Evolutionary conservation across 192 early-diverging fungal species (phyloP), one percentile per base, ranked within the genome.

Genomic region (Backusella mclennaniae): DNA sequence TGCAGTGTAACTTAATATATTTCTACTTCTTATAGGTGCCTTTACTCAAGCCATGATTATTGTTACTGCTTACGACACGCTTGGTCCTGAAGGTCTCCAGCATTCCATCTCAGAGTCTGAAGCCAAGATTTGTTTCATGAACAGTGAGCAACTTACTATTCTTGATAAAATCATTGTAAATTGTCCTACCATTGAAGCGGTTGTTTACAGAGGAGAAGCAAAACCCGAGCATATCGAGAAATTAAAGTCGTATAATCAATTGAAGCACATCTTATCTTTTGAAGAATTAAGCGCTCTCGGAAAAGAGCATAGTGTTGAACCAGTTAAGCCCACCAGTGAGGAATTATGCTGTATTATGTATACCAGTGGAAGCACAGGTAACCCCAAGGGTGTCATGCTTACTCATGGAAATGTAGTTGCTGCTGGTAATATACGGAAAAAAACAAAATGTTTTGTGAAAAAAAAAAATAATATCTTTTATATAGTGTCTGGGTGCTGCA

Each of bases 41-140:
- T 96, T 90, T 70, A 88, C 91, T 39, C 94, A 96, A 84, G 84
- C 70, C 31, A 71, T 94, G 66, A 87, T 90, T 63, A 92, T 97
- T 72, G 91, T 94, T n/a, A 97, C 96, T 23, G 93, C 96, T 31
- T 93, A 93, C 77, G 92, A 92, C 67, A 95, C 95, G 19, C 88
- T 97, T 67, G 96, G 95, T 44, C 91, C 90, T 56, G 91, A 92
- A 23, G 93, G 93, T 14, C 88, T 97, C 36, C 66, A 73, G 5
- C 72, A 78, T 76, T 92, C 95, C 15, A 90, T 96, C 76, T 90
- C 92, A 76, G 92, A 96, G 80, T 79, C 90, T 29, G 91, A 92
- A 75, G 87, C 92, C 42, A 72, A 67, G 3, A 81, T 86, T n/a
- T 82, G 91, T 71, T 93, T 94, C 76, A 92, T 93, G 74, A 91